Evolutionary conservation across 2,329 filamentous ascomycete genomes (phyloP).

Genomic region (Colletotrichum neosansevieriae): DNA sequence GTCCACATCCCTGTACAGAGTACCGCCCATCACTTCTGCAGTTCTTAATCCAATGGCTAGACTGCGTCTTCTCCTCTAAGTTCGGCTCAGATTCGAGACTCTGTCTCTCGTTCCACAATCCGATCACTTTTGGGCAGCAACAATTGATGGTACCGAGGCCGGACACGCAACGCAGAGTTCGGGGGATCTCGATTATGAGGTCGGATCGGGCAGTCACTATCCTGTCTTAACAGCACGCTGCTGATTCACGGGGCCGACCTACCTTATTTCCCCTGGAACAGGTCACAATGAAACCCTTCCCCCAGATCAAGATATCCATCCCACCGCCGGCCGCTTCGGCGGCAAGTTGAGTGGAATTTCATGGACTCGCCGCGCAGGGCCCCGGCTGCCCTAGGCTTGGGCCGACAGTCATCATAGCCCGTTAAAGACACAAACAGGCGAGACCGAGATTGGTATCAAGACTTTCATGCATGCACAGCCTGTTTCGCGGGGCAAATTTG

Average conservation of each 20-base stretch:
- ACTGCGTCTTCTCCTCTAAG: background rate
- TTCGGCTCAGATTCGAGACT: constrained; percentile 16
- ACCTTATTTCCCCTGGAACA: constrained; percentile 21
- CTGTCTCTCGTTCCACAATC: background rate
- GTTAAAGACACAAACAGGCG: constrained; percentile 23
- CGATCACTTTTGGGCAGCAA: constrained; percentile 3
- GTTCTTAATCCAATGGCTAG: background rate
- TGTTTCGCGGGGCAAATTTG: constrained; percentile 34
- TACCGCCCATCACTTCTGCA: background rate
- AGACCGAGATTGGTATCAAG: constrained; percentile 27
- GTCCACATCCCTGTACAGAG: background rate
- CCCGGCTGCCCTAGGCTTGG: constrained; percentile 16
- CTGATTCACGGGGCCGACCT: constrained; percentile 25
- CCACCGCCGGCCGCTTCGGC: constrained; percentile 18
- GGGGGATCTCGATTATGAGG: constrained; percentile 33
- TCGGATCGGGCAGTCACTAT: constrained; percentile 10
- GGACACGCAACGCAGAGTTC: constrained; percentile 7
- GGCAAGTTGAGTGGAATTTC: constrained; percentile 16
- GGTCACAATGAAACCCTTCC: constrained; percentile 23
- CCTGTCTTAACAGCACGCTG: background rate
- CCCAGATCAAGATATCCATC: constrained; percentile 19
- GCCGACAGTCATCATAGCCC: background rate
- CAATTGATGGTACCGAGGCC: constrained; percentile 12
- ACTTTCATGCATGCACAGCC: constrained; percentile 36
- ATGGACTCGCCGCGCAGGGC: constrained; percentile 2